A percentile compares a stretch with the other conserved stretches of the same genome.
Conservation (phyloP, 352 stramenopile species). For the Globisporangium radiosum region DNA sequence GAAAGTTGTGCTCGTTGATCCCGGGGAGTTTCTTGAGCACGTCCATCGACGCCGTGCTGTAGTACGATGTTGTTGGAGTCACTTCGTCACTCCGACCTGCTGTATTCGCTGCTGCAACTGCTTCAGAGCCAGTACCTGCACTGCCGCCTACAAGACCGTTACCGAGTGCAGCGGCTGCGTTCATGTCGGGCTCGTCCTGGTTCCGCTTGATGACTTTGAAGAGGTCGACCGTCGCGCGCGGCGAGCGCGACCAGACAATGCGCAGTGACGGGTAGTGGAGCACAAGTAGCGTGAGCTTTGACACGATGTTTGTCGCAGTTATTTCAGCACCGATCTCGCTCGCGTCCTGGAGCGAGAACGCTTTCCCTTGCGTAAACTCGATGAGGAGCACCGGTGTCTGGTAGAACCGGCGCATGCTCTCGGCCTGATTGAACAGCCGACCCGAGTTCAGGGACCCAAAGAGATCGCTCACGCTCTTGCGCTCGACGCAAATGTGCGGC, state of each 20-base stretch:
- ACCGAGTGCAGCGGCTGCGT: slow-evolving; percentile 55
- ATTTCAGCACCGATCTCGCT: slow-evolving; percentile 93
- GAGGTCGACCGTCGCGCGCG: slow-evolving; percentile 85
- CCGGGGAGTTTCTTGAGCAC: slow-evolving; percentile 94
- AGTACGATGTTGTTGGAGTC: slow-evolving; percentile 26
- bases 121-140: slow-evolving; percentile 15
- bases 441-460: slow-evolving; percentile 95
- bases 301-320: slow-evolving; percentile 88
- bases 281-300: slow-evolving; percentile 93
- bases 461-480: slow-evolving; percentile 95
- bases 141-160: slow-evolving; percentile 19
- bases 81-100: neutral
- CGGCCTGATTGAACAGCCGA: slow-evolving; percentile 93
- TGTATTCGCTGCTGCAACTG: neutral
- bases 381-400: slow-evolving; percentile 94
- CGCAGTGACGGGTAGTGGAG: slow-evolving; percentile 93
- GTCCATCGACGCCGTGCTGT: slow-evolving; percentile 90
- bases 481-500: slow-evolving; percentile 95
- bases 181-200: slow-evolving; percentile 81
- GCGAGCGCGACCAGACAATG: slow-evolving; percentile 93
- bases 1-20: slow-evolving; percentile 93
- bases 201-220: slow-evolving; percentile 82
- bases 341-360: slow-evolving; percentile 82
- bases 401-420: slow-evolving; percentile 80
- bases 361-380: slow-evolving; percentile 89